Evolutionary conservation across 2,329 filamentous ascomycete species (phyloP).

Genomic region (Cordyceps tenuipes): DNA sequence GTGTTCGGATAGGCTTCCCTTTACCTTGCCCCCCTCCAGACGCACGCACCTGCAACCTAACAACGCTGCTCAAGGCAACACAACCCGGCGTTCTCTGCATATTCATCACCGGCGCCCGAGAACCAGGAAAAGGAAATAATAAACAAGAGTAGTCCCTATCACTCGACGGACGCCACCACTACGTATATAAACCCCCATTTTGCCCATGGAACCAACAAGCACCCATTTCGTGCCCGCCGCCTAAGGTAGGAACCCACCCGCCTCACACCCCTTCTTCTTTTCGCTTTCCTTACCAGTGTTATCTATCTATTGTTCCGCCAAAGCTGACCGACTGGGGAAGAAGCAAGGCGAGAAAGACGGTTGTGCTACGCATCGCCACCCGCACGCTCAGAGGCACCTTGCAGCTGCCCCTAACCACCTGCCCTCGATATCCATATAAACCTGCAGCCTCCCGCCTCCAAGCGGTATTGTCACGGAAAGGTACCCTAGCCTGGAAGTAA

Average conservation of each 20-base stretch:
- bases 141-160: neutral
- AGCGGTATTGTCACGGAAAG: neutral
- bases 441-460: constrained; percentile 1
- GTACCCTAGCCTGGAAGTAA: neutral
- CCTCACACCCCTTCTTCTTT: neutral
- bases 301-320: neutral
- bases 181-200: neutral
- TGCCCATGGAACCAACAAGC: constrained; percentile 4
- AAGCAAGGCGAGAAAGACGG: neutral
- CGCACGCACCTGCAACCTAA: constrained; percentile 5
- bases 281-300: neutral
- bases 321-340: neutral
- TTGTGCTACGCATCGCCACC: neutral
- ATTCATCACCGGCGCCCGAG: neutral
- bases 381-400: neutral
- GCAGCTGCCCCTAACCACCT: neutral
- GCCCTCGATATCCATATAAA: neutral
- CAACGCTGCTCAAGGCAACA: neutral
- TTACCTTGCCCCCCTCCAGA: neutral
- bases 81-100: neutral
- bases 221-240: neutral
- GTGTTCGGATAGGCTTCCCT: neutral
- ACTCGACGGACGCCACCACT: neutral
- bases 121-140: neutral
- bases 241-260: neutral